Evolutionary conservation across 768 basidiomycete genomes (phyloP).

Genomic region (Naganishia vaughanmartiniae): DNA sequence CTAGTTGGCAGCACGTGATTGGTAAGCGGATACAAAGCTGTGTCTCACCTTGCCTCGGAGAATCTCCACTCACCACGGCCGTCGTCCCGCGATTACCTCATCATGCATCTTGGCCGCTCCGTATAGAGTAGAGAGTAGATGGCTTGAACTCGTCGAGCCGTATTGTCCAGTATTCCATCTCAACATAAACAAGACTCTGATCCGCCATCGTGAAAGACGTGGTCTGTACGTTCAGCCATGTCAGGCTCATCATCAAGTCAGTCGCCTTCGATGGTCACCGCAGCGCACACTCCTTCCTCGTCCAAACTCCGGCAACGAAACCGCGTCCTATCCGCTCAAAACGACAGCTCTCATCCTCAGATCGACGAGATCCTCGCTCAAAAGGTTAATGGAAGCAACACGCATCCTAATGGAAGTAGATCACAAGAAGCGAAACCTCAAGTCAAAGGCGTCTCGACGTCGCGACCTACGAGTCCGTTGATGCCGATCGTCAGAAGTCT

Average conservation of each 20-base stretch:
- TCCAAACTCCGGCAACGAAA: constrained; percentile 13
- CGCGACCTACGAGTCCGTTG: constrained; percentile 21
- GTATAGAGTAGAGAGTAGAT: too few species aligned
- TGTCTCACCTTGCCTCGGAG: background rate
- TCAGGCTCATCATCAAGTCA: background rate
- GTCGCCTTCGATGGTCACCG: background rate
- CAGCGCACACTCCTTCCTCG: background rate
- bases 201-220: too few species aligned
- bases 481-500: constrained; percentile 20
- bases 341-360: background rate
- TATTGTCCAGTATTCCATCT: too few species aligned
- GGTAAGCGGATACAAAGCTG: background rate
- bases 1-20: constrained; percentile 7
- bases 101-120: too few species aligned
- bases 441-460: background rate
- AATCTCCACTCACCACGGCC: background rate
- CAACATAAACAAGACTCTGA: too few species aligned
- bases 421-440: background rate
- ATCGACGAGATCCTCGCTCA: constrained; percentile 21
- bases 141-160: too few species aligned
- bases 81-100: background rate
- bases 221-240: background rate
- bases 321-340: constrained; percentile 16
- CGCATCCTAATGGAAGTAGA: background rate
- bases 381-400: background rate